phyloP scores from a whole-genome alignment of 345 rosid species.

The Gossypioides kirkii region DNA sequence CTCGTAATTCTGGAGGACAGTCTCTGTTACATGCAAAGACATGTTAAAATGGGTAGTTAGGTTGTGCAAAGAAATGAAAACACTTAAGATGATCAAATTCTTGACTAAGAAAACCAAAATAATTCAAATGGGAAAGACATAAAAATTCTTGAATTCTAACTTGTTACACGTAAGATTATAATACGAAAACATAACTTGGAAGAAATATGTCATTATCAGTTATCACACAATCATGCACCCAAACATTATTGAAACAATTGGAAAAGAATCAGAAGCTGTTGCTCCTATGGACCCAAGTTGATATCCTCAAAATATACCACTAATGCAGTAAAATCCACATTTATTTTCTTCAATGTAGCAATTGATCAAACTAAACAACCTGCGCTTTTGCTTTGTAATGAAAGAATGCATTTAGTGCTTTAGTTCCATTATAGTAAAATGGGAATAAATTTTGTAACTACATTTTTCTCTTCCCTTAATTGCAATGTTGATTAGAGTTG shows the following conservation, averaged over 20 bases:
- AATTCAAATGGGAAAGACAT: neutral
- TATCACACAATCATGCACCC: neutral
- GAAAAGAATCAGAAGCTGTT: neutral
- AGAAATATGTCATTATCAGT: neutral
- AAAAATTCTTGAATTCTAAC: neutral
- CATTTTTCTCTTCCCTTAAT: neutral
- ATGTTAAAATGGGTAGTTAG: neutral
- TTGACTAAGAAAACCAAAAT: neutral
- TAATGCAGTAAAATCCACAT: neutral
- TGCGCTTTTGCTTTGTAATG: neutral
- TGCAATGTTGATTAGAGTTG: neutral
- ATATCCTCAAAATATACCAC: neutral
- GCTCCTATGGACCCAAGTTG: neutral
- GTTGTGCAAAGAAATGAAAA: neutral
- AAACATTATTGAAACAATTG: neutral
- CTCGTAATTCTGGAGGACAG: constrained; percentile 82
- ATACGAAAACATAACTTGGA: neutral
- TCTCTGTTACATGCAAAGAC: constrained; percentile 44
- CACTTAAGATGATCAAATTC: neutral
- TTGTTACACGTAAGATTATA: neutral
- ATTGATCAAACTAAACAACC: neutral
- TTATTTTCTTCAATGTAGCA: neutral
- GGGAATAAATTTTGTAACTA: neutral
- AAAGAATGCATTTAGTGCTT: neutral
- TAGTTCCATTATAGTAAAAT: neutral